phyloP scores from a whole-genome alignment of 768 basidiomycete genomes.

The Suillus placidus region DNA sequence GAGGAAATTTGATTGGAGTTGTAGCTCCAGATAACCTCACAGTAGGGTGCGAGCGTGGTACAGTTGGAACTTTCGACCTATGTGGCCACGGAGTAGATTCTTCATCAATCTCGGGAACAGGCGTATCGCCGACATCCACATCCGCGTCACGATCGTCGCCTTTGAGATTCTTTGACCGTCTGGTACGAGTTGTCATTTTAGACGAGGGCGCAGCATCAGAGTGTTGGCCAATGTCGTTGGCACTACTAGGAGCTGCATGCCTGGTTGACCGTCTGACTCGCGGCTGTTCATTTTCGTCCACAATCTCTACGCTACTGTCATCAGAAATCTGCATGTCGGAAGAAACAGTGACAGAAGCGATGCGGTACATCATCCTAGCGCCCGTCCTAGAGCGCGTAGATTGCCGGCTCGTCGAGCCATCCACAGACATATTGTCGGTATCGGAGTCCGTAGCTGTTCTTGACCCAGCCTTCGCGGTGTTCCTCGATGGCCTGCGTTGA shows the following conservation, averaged over 20 bases:
- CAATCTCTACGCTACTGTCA: not conserved
- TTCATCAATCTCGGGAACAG: slow-evolving; percentile 14
- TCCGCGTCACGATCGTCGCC: not conserved
- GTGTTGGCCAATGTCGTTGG: not conserved
- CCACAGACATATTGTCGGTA: slow-evolving; percentile 35
- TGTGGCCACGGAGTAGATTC: slow-evolving; percentile 31
- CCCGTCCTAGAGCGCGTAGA: slow-evolving; percentile 9
- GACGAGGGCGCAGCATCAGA: not conserved
- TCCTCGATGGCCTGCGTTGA: slow-evolving; percentile 12
- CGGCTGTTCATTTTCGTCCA: not conserved
- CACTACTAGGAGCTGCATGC: not conserved
- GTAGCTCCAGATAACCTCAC: not conserved
- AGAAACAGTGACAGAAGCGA: not conserved
- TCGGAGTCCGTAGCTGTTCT: slow-evolving; percentile 18
- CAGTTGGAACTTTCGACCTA: slow-evolving; percentile 6
- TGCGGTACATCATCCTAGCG: not conserved
- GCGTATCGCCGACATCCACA: not conserved
- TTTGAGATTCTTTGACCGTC: not conserved
- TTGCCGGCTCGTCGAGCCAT: slow-evolving; percentile 18
- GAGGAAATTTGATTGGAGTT: slow-evolving; percentile 13
- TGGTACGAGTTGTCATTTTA: not conserved
- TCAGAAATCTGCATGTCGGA: slow-evolving; percentile 3
- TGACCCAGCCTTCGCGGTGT: not conserved
- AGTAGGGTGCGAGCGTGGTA: not conserved
- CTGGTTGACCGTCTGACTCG: slow-evolving; percentile 1